A percentile compares a stretch with the other conserved stretches of the same genome.
Evolutionary conservation across 306 rosid species (phyloP).

Genomic region (Pueraria montana): DNA sequence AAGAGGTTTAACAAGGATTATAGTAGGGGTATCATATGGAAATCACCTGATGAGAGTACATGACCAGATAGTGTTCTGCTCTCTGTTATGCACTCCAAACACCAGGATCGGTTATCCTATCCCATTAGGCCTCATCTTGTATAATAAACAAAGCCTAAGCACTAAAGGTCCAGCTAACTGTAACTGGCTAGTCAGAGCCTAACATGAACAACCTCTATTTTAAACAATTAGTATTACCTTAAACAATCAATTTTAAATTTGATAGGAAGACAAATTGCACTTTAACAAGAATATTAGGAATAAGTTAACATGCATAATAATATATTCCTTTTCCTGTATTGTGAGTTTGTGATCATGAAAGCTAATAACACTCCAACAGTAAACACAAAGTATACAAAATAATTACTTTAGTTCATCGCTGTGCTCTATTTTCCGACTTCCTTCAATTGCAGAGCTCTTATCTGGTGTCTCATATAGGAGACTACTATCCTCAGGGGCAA

Average conservation of each 20-base stretch:
- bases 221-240: too few relatives aligned
- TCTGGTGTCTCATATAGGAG: conserved; percentile 83
- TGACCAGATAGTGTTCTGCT: background rate
- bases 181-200: conserved; percentile 1
- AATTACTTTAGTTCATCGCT: conserved; percentile 83
- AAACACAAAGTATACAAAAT: conserved; percentile 33
- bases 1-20: background rate
- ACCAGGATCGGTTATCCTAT: conserved; percentile 19
- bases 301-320: conserved; percentile 1
- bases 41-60: conserved; percentile 8
- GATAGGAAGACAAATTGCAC: background rate
- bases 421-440: conserved; percentile 93
- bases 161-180: background rate
- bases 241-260: too few relatives aligned
- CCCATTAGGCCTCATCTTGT: conserved; percentile 8
- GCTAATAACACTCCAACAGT: conserved; percentile 14
- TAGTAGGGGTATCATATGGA: background rate
- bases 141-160: conserved; percentile 22
- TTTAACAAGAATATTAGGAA: conserved; percentile 10
- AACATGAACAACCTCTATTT: background rate
- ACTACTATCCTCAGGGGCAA: conserved; percentile 77
- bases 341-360: conserved; percentile 12
- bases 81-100: conserved; percentile 27
- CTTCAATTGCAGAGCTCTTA: conserved; percentile 86
- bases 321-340: conserved; percentile 6